Percentiles rank a stretch among this genome's conserved stretches.
These are phyloP conservation scores for Exophiala phaeomuriformis DNA, from an alignment of 2,329 filamentous ascomycete genomes.

Conservation along the genomic window DNA sequence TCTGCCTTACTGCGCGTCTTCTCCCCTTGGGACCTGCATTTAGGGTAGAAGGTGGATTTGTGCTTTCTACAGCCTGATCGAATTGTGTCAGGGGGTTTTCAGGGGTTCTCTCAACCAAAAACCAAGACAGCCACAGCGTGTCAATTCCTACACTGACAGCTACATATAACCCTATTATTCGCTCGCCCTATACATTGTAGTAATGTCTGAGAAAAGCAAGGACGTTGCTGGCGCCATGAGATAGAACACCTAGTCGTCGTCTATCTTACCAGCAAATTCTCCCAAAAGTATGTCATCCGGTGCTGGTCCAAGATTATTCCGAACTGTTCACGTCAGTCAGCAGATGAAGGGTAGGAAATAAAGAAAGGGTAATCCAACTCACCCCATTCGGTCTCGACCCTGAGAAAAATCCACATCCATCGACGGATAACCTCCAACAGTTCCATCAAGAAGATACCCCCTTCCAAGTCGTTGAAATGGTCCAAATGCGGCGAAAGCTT, in stretches of 20 bases:
- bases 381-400: constrained; percentile 89
- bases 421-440: constrained; percentile 76
- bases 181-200: not conserved
- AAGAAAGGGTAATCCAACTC: not conserved
- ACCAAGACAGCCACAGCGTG: not conserved
- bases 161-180: not conserved
- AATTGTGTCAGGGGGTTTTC: not conserved
- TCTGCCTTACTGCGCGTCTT: no score
- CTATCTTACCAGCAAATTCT: constrained; percentile 61
- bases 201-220: not conserved
- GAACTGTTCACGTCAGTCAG: constrained; percentile 35
- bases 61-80: not conserved
- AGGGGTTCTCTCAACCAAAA: not conserved
- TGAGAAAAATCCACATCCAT: constrained; percentile 96
- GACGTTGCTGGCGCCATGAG: not conserved
- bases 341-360: constrained; percentile 2
- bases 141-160: not conserved
- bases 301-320: constrained; percentile 48
- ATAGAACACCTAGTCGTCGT: constrained; percentile 44
- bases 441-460: constrained; percentile 80
- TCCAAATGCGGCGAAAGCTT: constrained; percentile 78
- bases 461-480: constrained; percentile 78
- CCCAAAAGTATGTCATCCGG: constrained; percentile 67
- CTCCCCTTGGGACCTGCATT: not conserved
- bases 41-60: not conserved